A percentile compares a stretch with the other conserved stretches of the same genome.
phyloP scores from a whole-genome alignment of 1,139 yeast species.

The Yamadazyma blattariae region DNA sequence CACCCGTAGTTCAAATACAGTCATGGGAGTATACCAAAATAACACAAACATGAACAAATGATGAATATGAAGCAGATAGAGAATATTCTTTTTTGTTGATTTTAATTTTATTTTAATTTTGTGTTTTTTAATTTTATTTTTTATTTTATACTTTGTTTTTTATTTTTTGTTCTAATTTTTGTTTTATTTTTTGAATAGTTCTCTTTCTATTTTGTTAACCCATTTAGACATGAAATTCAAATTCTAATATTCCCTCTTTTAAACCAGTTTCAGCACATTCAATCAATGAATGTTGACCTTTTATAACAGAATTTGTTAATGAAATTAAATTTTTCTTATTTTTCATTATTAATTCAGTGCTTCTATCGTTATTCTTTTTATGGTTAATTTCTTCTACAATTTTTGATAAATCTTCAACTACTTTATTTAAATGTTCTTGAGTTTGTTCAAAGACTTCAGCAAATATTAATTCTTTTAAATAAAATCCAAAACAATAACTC shows the following conservation, averaged over 20 bases:
- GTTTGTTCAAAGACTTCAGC: conserved; percentile 69
- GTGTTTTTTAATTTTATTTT: no score
- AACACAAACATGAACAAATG: no score
- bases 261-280: conserved; percentile 48
- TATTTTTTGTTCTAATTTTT: no score
- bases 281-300: conserved; percentile 48
- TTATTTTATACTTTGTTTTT: no score
- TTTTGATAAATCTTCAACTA: conserved; percentile 79
- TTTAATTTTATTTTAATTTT: no score
- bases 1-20: no score
- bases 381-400: conserved; percentile 59
- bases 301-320: conserved; percentile 41
- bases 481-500: conserved; percentile 85
- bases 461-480: conserved; percentile 49
- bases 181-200: no score
- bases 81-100: no score
- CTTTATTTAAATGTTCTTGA: conserved; percentile 66
- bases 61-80: no score
- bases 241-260: conserved; percentile 21
- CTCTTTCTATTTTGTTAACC: no score
- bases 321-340: conserved; percentile 51
- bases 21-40: no score
- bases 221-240: conserved; percentile 10
- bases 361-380: conserved; percentile 32
- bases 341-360: conserved; percentile 38